Base-by-base conservation (phyloP, 2,329 filamentous ascomycete species). In the Thelonectria rubi region DNA sequence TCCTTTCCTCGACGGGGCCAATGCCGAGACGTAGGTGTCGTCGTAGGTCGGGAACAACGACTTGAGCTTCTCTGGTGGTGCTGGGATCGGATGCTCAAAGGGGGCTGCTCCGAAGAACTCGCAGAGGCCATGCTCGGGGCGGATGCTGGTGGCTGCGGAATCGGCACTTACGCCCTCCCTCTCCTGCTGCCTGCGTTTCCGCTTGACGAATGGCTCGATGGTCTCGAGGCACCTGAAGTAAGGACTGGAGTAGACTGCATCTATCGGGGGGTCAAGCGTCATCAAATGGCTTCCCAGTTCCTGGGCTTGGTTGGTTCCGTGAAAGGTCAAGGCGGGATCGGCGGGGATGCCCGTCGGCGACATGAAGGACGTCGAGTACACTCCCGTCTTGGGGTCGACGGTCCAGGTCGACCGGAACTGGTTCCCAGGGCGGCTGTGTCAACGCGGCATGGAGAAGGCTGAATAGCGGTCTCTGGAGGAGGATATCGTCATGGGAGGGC, bases 381-480 rank as follows among this genome's bases (percentile, higher is more conserved):
- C 84, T 55, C 95, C 94, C 39, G 92, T 94, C 63, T 84, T 80
- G 47, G 88, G 87, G 78, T 98, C 89, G 63, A 98, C 92, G 45
- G 87, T 87, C 93, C 94, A 98, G 75, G 91, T 93, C 66, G 91
- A 90, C 65, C 95, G 93, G 78, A 97, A 97, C 94, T 96, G 76
- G 46, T 58, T 42, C 58, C 62, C 57, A 62, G 39, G 62, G 37
- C 51, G 42, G 14, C 40, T 34, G 18, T 64, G 65, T 72, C 56
- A 72, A 65, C 32, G 52, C 46, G 39, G 48, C 24, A 17, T 30
- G 46, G 42, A 50, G 18, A 58, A 43, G 49, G n/a, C 30, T 42
- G 24, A 11, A 45, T 14, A 7, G 34, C 34, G 5, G 6, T 37
- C 34, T 10, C 10, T 37, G 34, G 11, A 37, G 6, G 10, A 30